Conservation (phyloP, 2,329 filamentous ascomycete species). For the Knufia petricola region DNA sequence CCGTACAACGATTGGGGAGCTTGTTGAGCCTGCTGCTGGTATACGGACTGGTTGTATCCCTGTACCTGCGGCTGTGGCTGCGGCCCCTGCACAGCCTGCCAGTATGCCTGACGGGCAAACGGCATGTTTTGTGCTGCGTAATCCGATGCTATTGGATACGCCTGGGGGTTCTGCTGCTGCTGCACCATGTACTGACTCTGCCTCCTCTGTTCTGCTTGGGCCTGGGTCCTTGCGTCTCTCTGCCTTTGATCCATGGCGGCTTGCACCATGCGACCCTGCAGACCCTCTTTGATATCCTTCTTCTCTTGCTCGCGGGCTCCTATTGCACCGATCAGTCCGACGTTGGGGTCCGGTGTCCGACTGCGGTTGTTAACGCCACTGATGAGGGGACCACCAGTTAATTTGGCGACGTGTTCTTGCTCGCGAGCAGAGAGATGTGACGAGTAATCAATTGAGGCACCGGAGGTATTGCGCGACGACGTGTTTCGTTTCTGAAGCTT, state of each 20-base stretch:
- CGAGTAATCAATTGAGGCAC: slow-evolving; percentile 35
- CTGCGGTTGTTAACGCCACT: slow-evolving; percentile 48
- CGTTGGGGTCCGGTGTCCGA: slow-evolving; percentile 40
- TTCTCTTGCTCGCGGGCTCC: slow-evolving; percentile 71
- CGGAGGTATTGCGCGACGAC: slow-evolving; percentile 28
- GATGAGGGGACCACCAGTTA: slow-evolving; percentile 69
- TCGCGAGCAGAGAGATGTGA: slow-evolving; percentile 70
- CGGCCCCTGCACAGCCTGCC: neutral
- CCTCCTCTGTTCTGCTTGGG: neutral
- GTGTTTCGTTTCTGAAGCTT: slow-evolving; percentile 25
- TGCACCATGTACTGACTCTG: slow-evolving; percentile 2
- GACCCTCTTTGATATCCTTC: slow-evolving; percentile 57
- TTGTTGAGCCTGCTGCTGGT: neutral
- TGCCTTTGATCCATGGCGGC: slow-evolving; percentile 61
- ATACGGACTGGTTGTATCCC: neutral
- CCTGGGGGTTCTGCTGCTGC: slow-evolving; percentile 1
- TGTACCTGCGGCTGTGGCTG: neutral
- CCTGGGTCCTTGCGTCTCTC: slow-evolving; percentile 28
- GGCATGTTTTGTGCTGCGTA: too few species aligned
- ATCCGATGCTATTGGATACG: neutral
- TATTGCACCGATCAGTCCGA: slow-evolving; percentile 67
- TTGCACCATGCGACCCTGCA: slow-evolving; percentile 61
- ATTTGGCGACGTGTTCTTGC: slow-evolving; percentile 76
- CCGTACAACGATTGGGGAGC: too few species aligned
- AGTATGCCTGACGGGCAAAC: neutral